Percentiles rank a stretch among this genome's conserved stretches.
Conservation (phyloP, 2,329 filamentous ascomycete genomes). For the Hypoxylon sp. region DNA sequence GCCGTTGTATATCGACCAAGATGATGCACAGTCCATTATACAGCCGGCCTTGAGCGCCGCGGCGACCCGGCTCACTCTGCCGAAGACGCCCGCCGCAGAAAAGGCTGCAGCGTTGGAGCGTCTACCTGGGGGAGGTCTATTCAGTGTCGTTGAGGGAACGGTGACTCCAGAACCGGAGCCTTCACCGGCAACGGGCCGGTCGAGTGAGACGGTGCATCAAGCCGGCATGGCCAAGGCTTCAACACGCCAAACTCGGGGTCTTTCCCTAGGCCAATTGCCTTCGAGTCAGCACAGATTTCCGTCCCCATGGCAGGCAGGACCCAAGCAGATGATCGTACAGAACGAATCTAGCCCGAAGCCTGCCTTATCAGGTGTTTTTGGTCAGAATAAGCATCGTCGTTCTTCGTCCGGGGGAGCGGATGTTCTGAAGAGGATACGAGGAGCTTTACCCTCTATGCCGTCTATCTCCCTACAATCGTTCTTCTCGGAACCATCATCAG, state of each 20-base stretch:
- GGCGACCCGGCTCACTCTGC: constrained; percentile 69
- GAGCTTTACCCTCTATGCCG: constrained; percentile 68
- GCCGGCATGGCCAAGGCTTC: constrained; percentile 10
- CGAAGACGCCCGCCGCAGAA: constrained; percentile 69
- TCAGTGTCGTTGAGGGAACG: constrained; percentile 55
- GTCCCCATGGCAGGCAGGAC: constrained; percentile 60
- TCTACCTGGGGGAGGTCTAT: constrained; percentile 56
- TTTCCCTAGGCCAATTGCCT: constrained; percentile 51
- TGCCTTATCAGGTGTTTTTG: constrained; percentile 63
- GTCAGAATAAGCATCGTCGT: constrained; percentile 62
- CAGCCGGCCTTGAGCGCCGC: constrained; percentile 71
- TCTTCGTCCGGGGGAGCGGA: constrained; percentile 71
- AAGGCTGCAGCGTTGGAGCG: constrained; percentile 70
- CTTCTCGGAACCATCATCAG: constrained; percentile 56
- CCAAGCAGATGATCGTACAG: constrained; percentile 57
- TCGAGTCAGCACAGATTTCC: constrained; percentile 48
- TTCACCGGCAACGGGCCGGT: constrained; percentile 20
- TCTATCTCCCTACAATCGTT: constrained; percentile 67
- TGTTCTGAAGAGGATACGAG: constrained; percentile 69
- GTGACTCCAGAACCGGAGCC: constrained; percentile 45
- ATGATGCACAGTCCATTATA: constrained; percentile 72
- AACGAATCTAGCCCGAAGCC: constrained; percentile 54
- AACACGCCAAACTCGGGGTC: constrained; percentile 49
- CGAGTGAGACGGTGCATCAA: constrained; percentile 22
- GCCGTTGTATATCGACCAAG: constrained; percentile 62